Evolutionary conservation across 225 moss, liverwort and hornwort genomes (phyloP).

Genomic region (Climacium dendroides): DNA sequence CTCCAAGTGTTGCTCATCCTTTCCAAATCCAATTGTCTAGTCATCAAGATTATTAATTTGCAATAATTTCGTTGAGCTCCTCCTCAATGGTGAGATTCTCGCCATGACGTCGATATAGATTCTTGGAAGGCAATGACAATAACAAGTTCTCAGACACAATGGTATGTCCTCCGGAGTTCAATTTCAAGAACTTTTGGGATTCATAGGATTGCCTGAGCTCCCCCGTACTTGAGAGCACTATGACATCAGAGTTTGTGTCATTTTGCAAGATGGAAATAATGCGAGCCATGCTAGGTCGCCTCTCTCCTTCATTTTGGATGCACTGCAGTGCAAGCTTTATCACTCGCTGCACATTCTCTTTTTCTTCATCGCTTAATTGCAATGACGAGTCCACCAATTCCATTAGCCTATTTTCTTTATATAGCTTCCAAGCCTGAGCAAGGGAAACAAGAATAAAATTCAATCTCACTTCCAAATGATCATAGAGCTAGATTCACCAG

Average conservation of each 20-base stretch:
- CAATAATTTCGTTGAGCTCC: background rate
- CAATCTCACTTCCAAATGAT: background rate
- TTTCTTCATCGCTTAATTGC: background rate
- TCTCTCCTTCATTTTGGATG: background rate
- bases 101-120: background rate
- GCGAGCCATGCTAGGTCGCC: background rate
- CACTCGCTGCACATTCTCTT: background rate
- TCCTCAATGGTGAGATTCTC: background rate
- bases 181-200: accelerated
- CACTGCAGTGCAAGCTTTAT: background rate
- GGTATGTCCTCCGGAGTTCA: too few relatives aligned
- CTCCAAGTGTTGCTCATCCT: too few relatives aligned
- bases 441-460: background rate
- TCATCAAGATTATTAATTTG: too few relatives aligned
- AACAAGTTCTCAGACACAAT: background rate
- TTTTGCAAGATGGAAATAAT: background rate
- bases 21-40: accelerated
- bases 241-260: background rate
- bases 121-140: background rate
- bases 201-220: background rate
- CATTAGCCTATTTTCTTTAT: background rate
- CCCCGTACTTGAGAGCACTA: background rate
- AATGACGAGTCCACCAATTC: background rate
- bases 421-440: background rate
- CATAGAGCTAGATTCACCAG: accelerated